phyloP scores from a whole-genome alignment of 805 yeast genomes.

The Spathaspora arborariae region DNA sequence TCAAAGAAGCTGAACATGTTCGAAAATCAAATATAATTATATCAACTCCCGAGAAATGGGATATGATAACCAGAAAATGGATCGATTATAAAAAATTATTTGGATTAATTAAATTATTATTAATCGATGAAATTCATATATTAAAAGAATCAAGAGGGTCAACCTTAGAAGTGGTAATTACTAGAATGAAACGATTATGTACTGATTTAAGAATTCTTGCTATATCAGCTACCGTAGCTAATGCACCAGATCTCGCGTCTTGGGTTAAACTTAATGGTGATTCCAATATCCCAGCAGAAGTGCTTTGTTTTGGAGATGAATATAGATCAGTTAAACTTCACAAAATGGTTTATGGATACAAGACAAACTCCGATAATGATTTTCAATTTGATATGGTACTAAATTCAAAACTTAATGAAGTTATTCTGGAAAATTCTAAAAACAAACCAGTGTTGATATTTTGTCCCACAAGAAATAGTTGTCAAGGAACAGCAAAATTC shows the following conservation, averaged over 20 bases:
- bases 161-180: slow-evolving; percentile 20
- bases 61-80: slow-evolving; percentile 51
- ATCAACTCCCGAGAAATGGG: slow-evolving; percentile 65
- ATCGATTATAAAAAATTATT: slow-evolving; percentile 30
- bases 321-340: slow-evolving; percentile 43
- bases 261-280: slow-evolving; percentile 11
- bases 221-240: slow-evolving; percentile 50
- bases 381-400: slow-evolving; percentile 46
- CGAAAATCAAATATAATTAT: slow-evolving; percentile 49
- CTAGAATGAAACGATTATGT: slow-evolving; percentile 13
- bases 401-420: slow-evolving; percentile 38
- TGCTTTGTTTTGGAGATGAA: slow-evolving; percentile 43
- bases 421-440: slow-evolving; percentile 35
- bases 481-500: slow-evolving; percentile 44
- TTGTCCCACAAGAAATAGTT: slow-evolving; percentile 51
- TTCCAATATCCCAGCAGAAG: slow-evolving; percentile 22
- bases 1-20: slow-evolving; percentile 41
- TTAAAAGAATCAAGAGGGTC: slow-evolving; percentile 26
- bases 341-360: slow-evolving; percentile 42
- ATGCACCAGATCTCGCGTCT: slow-evolving; percentile 42
- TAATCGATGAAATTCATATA: slow-evolving; percentile 26
- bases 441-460: slow-evolving; percentile 46
- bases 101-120: slow-evolving; percentile 12
- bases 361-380: slow-evolving; percentile 35
- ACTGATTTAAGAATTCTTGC: slow-evolving; percentile 13